Evolutionary conservation across 495 filamentous ascomycete genomes (phyloP).

Genomic region (Amphirosellinia nigrospora): DNA sequence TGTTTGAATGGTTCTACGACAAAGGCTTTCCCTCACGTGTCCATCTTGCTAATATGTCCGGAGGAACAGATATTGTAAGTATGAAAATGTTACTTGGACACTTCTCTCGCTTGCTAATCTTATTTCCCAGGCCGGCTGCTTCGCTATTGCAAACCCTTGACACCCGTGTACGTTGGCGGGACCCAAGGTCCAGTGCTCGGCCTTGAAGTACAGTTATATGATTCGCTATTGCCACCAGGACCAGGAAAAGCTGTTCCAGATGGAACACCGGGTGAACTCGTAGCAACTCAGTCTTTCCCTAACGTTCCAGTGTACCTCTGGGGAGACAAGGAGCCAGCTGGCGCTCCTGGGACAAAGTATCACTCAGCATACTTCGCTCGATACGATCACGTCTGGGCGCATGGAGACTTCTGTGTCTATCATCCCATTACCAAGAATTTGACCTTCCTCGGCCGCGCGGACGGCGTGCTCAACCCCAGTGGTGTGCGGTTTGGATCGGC

Average conservation of each 20-base stretch:
- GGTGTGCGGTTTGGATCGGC: slow-evolving; percentile 88
- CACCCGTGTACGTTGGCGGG: slow-evolving; percentile 73
- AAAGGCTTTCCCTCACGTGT: slow-evolving; percentile 68
- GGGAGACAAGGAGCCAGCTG: slow-evolving; percentile 58
- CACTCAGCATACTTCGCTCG: slow-evolving; percentile 74
- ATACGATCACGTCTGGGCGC: slow-evolving; percentile 78
- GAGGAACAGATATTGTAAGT: slow-evolving; percentile 74
- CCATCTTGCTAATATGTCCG: slow-evolving; percentile 75
- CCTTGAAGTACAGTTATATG: slow-evolving; percentile 69
- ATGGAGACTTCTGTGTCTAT: slow-evolving; percentile 76
- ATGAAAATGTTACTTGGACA: background rate
- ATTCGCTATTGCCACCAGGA: slow-evolving; percentile 62
- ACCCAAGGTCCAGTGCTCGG: slow-evolving; percentile 70
- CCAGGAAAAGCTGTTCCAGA: slow-evolving; percentile 59
- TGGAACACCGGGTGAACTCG: slow-evolving; percentile 75
- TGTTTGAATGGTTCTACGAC: slow-evolving; percentile 87
- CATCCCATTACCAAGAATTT: slow-evolving; percentile 71
- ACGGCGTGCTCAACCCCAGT: slow-evolving; percentile 87
- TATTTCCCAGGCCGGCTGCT: slow-evolving; percentile 62
- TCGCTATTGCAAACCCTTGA: slow-evolving; percentile 71
- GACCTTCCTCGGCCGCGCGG: slow-evolving; percentile 78
- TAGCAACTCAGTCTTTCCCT: slow-evolving; percentile 71
- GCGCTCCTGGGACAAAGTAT: slow-evolving; percentile 61
- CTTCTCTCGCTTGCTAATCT: slow-evolving; percentile 13
- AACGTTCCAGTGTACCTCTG: slow-evolving; percentile 77